These are phyloP conservation scores for Mucor mucedo DNA, from an alignment of 371 early-diverging fungal genomes.

Conservation along the genomic window DNA sequence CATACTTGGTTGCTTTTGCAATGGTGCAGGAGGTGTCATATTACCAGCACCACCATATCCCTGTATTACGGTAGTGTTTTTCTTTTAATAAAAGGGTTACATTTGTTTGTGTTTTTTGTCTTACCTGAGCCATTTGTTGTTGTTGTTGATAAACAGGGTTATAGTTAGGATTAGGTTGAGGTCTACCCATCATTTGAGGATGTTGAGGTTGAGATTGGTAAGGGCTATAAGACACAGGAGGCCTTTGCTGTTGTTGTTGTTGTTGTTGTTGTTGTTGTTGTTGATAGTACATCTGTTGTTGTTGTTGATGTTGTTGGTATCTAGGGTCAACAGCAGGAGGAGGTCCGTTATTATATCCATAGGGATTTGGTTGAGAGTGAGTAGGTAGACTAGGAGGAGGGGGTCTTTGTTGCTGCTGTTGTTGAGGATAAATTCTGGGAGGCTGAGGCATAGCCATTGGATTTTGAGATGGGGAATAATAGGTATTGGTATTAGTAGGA, in stretches of 20 bases:
- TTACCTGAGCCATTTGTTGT: conserved; percentile 10
- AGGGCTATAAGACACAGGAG: conserved; percentile 26
- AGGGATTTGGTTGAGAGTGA: conserved; percentile 31
- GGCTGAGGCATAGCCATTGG: conserved; percentile 35
- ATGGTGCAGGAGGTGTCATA: conserved; percentile 7
- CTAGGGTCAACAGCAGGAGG: conserved; percentile 29
- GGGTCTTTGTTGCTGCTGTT: conserved; percentile 31
- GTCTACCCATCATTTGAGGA: conserved; percentile 25
- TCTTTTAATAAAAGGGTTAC: background rate
- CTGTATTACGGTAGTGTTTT: background rate
- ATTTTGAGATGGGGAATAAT: conserved; percentile 12
- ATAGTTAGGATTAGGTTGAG: conserved; percentile 22
- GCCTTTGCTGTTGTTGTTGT: conserved; percentile 28
- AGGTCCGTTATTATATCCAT: conserved; percentile 23
- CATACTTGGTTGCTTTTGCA: conserved; percentile 21
- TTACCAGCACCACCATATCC: conserved; percentile 3
- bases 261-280: conserved; percentile 33
- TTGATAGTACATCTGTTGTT: conserved; percentile 37
- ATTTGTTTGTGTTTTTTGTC: background rate
- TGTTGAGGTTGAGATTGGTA: conserved; percentile 35
- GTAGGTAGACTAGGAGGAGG: conserved; percentile 31
- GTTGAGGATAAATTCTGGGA: conserved; percentile 22
- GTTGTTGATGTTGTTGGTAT: conserved; percentile 34
- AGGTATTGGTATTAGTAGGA: conserved; percentile 15
- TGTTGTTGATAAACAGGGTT: conserved; percentile 26